Base-by-base conservation (phyloP, 2,329 filamentous ascomycete species). In the Sphaerostilbella broomeana region DNA sequence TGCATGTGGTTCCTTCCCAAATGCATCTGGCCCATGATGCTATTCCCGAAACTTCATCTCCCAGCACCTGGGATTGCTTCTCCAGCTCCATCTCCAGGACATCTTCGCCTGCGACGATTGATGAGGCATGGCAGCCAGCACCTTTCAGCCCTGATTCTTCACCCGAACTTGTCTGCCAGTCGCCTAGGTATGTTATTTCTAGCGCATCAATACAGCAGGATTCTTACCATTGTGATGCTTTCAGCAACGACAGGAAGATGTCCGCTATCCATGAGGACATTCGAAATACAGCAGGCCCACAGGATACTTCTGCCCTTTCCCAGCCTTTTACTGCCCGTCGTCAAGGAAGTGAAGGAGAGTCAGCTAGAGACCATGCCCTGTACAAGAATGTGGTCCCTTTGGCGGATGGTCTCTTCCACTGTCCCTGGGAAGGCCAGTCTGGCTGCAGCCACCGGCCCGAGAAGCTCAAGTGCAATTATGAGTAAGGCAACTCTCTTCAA, bases 381-480 rank as follows among this genome's bases (percentile, higher is more conserved):
- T 90, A 89, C 69, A 81, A 81, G 59, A 78, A 77, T 51, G 76
- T 72, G 39, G 65, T 67, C 32, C 75, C 81, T 8, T 63, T 73
- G 27, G 61, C 72, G 22, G 86, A 95, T 63, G 88, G 87, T 57
- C 77, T 94, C 43, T 97, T 92, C 68, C 87, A 94, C 68, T 97
- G 90, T 72, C 90, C 90, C 5, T 92, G 84, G 72, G 80, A 84
- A 60, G 83, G 79, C 52, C 72, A 80, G 45, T 42, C 66, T 21
- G 70, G 60, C 56, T 97, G 90, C 76, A 84, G 77, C 63, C 90
- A 95, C 78, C 85, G 86, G 67, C 79, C 89, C 27, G 92, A 94
- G 58, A 92, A 94, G 70, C 84, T 97, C 53, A 95, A 95, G 77
- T 95, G 90, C 80, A 94, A 95, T 68, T 97, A 95, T 60, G 89